phyloP scores from a whole-genome alignment of 1,284 basidiomycete species.

The Leucoagaricus sp. region DNA sequence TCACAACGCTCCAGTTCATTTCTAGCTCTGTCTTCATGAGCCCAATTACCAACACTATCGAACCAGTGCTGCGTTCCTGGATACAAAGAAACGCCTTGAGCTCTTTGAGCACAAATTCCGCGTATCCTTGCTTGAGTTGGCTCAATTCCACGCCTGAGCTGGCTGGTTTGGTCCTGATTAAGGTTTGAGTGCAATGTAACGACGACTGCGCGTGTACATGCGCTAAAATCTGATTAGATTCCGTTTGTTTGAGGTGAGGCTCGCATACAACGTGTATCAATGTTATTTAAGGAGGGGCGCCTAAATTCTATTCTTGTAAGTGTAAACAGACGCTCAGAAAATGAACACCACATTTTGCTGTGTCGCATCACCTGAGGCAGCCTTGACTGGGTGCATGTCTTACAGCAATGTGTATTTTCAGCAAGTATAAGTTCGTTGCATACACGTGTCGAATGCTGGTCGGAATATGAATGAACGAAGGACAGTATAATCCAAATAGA shows the following conservation, averaged over 20 bases:
- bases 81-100: too few relatives aligned
- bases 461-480: too few relatives aligned
- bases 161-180: conserved; percentile 10
- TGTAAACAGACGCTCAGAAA: background rate
- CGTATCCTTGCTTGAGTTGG: background rate
- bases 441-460: too few relatives aligned
- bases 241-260: conserved; percentile 12
- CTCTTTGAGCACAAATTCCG: background rate
- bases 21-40: background rate
- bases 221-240: conserved; percentile 9
- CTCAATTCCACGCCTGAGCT: conserved; percentile 9
- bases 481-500: conserved; percentile 7
- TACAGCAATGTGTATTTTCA: too few relatives aligned
- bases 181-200: background rate
- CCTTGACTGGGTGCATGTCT: too few relatives aligned
- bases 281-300: background rate
- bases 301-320: background rate
- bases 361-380: too few relatives aligned
- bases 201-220: conserved; percentile 6
- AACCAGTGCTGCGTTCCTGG: conserved; percentile 2
- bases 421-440: too few relatives aligned
- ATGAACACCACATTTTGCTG: too few relatives aligned
- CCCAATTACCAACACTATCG: background rate
- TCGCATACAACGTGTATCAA: conserved; percentile 12
- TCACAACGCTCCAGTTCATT: background rate